These are phyloP conservation scores for Candida namnaoensis DNA, from an alignment of 805 yeast genomes.

Conservation along the genomic window DNA sequence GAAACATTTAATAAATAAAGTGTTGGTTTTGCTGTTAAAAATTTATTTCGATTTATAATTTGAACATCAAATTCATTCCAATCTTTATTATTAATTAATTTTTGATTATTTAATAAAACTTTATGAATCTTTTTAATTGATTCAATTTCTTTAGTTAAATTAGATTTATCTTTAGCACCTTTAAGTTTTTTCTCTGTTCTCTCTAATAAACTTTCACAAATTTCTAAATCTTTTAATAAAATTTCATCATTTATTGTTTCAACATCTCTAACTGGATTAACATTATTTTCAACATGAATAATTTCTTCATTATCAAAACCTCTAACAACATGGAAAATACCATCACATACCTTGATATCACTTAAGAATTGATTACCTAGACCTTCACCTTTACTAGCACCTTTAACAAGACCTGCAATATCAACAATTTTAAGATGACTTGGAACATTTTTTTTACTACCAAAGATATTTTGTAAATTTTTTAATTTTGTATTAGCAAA, in stretches of 20 bases:
- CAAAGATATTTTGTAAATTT: conserved; percentile 43
- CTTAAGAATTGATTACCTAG: conserved; percentile 74
- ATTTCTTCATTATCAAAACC: conserved; percentile 70
- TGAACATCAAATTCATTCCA: conserved; percentile 64
- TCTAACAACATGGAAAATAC: conserved; percentile 72
- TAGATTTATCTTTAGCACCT: conserved; percentile 37
- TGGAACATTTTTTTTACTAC: conserved; percentile 55
- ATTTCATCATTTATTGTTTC: conserved; percentile 70
- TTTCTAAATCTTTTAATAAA: conserved; percentile 70
- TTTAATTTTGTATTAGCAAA: conserved; percentile 62
- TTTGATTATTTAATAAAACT: conserved; percentile 53
- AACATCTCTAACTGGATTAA: conserved; percentile 69
- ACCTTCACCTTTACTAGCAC: conserved; percentile 81
- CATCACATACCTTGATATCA: conserved; percentile 74
- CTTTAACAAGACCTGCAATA: conserved; percentile 77
- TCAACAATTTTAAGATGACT: conserved; percentile 66
- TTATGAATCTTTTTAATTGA: conserved; percentile 32
- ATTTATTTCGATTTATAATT: conserved; percentile 59
- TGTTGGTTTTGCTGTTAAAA: conserved; percentile 86
- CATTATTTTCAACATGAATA: conserved; percentile 64
- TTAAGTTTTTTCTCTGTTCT: conserved; percentile 30
- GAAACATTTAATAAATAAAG: conserved; percentile 68
- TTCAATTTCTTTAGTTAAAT: conserved; percentile 28
- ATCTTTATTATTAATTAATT: conserved; percentile 46
- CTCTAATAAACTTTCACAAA: conserved; percentile 51